These are phyloP conservation scores for Sclerotinia borealis DNA, from an alignment of 2,329 filamentous ascomycete genomes.

Conservation along the genomic window DNA sequence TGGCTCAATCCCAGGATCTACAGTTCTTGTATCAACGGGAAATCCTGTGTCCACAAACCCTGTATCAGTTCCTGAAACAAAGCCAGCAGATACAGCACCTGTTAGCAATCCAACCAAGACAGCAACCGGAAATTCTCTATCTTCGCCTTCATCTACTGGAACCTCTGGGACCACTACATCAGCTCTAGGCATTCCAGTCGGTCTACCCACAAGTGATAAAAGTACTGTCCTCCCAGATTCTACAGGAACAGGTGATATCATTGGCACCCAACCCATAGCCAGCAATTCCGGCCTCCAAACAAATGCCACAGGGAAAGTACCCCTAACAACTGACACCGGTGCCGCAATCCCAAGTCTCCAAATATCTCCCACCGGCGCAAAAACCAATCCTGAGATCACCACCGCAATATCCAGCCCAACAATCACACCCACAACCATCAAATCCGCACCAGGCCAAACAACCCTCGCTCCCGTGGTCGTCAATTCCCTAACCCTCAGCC, in stretches of 20 bases:
- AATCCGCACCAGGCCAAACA: constrained; percentile 10
- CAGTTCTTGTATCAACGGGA: not conserved
- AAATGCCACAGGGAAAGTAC: not conserved
- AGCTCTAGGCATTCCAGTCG: not conserved
- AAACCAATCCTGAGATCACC: not conserved
- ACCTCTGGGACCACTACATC: not conserved
- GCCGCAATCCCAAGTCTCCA: not conserved
- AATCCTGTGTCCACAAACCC: not conserved
- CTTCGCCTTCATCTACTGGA: not conserved
- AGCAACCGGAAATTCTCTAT: not conserved
- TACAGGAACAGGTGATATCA: not conserved
- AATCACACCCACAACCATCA: constrained; percentile 1
- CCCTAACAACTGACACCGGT: not conserved
- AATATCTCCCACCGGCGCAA: not conserved
- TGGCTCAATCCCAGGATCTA: not conserved
- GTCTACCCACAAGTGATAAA: not conserved
- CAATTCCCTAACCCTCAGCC: constrained; percentile 20
- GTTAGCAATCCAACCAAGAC: not conserved
- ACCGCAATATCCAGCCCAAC: not conserved
- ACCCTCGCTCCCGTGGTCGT: constrained; percentile 18
- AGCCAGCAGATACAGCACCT: not conserved
- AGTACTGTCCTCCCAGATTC: not conserved
- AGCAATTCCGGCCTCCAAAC: not conserved
- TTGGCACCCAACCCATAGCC: not conserved
- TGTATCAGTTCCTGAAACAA: not conserved